Conservation (phyloP, 2,329 filamentous ascomycete species). For the Xylariales sp. region DNA sequence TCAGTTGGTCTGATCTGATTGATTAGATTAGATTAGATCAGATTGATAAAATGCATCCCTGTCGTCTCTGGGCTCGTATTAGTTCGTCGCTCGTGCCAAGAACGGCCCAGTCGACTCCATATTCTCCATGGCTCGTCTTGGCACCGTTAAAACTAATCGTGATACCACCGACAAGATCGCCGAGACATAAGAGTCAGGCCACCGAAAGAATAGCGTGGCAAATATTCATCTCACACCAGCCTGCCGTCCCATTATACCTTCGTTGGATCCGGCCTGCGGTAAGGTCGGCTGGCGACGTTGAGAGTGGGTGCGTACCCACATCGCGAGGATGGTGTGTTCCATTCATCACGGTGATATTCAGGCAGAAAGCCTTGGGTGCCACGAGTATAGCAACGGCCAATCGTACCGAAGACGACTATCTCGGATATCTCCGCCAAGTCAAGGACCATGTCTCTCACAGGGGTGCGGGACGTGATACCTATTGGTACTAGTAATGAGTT, state of each 20-base stretch:
- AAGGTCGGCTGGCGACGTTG: neutral
- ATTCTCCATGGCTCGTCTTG: constrained; percentile 9
- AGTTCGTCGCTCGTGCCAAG: neutral
- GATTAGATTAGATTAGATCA: constrained; percentile 37
- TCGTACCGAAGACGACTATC: constrained; percentile 13
- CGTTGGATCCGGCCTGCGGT: neutral
- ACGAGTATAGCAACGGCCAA: constrained; percentile 17
- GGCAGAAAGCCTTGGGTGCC: constrained; percentile 27
- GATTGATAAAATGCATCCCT: constrained; percentile 28
- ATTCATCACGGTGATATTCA: constrained; percentile 25
- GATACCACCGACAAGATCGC: neutral
- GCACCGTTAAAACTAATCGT: neutral
- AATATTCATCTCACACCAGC: constrained; percentile 2
- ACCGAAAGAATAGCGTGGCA: neutral
- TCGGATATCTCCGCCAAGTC: constrained; percentile 25
- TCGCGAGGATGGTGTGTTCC: constrained; percentile 14
- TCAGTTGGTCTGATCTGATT: constrained; percentile 26
- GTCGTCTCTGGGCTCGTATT: constrained; percentile 1
- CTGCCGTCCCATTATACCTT: neutral
- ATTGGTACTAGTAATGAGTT: neutral
- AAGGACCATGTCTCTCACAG: neutral
- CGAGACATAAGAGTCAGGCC: constrained; percentile 9
- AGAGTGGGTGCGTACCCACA: neutral
- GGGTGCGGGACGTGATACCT: neutral
- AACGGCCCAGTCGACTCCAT: neutral